phyloP scores from a whole-genome alignment of 768 basidiomycete genomes.

The Mycena epipterygia region DNA sequence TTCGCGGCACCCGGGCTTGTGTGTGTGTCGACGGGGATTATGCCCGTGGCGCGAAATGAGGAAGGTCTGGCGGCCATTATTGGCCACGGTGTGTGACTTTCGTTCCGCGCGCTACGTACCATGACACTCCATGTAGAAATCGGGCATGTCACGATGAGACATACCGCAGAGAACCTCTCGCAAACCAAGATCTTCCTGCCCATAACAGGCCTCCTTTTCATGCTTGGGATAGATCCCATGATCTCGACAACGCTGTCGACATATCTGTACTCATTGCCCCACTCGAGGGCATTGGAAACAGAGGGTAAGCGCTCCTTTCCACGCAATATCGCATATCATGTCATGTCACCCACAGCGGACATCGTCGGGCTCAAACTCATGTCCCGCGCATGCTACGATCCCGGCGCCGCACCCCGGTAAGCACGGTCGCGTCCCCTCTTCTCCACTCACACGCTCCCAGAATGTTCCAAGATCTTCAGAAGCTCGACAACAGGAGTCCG shows the following conservation, averaged over 20 bases:
- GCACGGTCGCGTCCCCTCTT: no score
- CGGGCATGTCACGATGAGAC: conserved; percentile 32
- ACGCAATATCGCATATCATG: no score
- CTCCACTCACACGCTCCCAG: conserved; percentile 50
- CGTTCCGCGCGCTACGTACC: no score
- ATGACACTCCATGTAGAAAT: conserved; percentile 21
- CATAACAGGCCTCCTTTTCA: conserved; percentile 57
- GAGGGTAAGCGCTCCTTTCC: conserved; percentile 67
- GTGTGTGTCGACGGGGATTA: conserved; percentile 34
- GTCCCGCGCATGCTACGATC: conserved; percentile 90
- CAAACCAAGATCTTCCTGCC: conserved; percentile 44
- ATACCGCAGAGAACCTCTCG: conserved; percentile 25
- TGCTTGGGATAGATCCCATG: conserved; percentile 71
- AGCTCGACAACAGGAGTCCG: conserved; percentile 60
- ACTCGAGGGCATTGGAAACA: conserved; percentile 85
- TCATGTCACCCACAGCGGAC: conserved; percentile 69
- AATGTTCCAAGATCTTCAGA: conserved; percentile 78
- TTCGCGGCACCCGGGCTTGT: conserved; percentile 34
- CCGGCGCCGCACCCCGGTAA: conserved; percentile 81
- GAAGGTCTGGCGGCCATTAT: conserved; percentile 33
- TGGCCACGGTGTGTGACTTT: conserved; percentile 26
- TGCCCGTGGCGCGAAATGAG: conserved; percentile 34
- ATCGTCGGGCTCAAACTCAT: conserved; percentile 86
- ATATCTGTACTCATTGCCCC: conserved; percentile 79
- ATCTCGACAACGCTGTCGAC: conserved; percentile 62